phyloP scores from a whole-genome alignment of 371 early-diverging fungal species.

The Mortierella sp. region DNA sequence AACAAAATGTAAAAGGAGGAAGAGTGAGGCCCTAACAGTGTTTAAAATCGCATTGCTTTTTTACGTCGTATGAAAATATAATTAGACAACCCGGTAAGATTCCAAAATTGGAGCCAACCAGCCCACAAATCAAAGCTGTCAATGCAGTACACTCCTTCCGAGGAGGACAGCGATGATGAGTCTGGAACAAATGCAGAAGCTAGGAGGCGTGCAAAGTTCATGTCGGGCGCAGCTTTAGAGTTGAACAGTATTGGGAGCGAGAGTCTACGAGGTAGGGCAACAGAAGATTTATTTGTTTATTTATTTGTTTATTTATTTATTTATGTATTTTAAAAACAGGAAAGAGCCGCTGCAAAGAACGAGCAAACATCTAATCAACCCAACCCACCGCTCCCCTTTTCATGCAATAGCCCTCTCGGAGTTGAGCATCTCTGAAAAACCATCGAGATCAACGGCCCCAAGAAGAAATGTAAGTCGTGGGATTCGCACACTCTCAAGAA shows the following conservation, averaged over 20 bases:
- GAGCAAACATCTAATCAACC: not conserved
- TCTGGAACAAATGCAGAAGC: not conserved
- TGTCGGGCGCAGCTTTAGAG: constrained; percentile 43
- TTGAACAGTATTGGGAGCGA: constrained; percentile 17
- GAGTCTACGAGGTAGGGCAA: constrained; percentile 12
- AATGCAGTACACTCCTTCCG: constrained; percentile 51
- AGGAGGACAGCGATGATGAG: constrained; percentile 53
- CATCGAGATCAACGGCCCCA: constrained; percentile 8
- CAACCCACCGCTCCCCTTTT: not conserved
- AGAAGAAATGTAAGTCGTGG: constrained; percentile 34
- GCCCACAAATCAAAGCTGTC: constrained; percentile 49
- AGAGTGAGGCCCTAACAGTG: too few species aligned
- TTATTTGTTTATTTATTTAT: too few species aligned
- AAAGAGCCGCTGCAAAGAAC: too few species aligned
- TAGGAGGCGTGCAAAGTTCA: constrained; percentile 37
- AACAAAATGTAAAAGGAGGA: not conserved
- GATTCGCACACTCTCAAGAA: not conserved
- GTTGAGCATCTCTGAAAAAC: constrained; percentile 14
- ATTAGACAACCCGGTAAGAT: constrained; percentile 30
- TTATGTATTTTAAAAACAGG: too few species aligned
- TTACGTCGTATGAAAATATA: not conserved
- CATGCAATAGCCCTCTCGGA: constrained; percentile 20
- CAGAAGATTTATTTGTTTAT: not conserved
- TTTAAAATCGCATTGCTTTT: not conserved
- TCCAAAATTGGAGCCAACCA: constrained; percentile 38